A percentile compares a stretch with the other conserved stretches of the same genome.
Evolutionary conservation across 2,329 filamentous ascomycete genomes (phyloP).

Genomic region (Fusarium torulosum): DNA sequence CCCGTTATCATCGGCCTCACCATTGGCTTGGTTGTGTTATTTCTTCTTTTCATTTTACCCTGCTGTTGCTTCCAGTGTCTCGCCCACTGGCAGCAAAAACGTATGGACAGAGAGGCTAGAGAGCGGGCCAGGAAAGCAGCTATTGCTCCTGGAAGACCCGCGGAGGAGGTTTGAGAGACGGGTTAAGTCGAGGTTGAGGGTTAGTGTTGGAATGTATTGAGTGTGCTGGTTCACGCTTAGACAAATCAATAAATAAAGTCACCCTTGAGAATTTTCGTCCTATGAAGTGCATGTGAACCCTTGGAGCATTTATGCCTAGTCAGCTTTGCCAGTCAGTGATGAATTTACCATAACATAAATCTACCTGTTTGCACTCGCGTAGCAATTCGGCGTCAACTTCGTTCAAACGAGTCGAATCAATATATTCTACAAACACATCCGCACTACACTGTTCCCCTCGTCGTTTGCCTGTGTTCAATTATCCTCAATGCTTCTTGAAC

Average conservation of each 20-base stretch:
- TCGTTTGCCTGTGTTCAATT: no score
- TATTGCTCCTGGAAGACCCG: neutral
- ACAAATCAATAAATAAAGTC: neutral
- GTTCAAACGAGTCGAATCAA: neutral
- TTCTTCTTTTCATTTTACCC: slow-evolving; percentile 29
- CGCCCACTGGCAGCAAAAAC: slow-evolving; percentile 14
- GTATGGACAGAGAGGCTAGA: neutral
- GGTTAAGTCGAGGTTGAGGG: neutral
- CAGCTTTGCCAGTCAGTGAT: slow-evolving; percentile 1
- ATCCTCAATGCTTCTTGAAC: neutral
- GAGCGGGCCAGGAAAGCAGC: neutral
- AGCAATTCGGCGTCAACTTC: neutral
- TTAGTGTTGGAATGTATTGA: neutral
- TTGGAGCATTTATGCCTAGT: neutral
- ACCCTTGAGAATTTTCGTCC: neutral
- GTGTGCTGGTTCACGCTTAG: neutral
- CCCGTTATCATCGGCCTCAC: slow-evolving; percentile 8
- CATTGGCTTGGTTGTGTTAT: neutral
- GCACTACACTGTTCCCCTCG: no score
- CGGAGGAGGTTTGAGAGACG: neutral
- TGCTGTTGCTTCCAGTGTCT: slow-evolving; percentile 18
- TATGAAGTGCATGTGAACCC: neutral
- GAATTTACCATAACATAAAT: neutral
- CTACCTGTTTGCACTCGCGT: neutral
- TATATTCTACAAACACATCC: neutral